A percentile compares a stretch with the other conserved stretches of the same genome.
These are phyloP conservation scores for Auricularia cornea DNA, from an alignment of 768 basidiomycete species.

Conservation along the genomic window DNA sequence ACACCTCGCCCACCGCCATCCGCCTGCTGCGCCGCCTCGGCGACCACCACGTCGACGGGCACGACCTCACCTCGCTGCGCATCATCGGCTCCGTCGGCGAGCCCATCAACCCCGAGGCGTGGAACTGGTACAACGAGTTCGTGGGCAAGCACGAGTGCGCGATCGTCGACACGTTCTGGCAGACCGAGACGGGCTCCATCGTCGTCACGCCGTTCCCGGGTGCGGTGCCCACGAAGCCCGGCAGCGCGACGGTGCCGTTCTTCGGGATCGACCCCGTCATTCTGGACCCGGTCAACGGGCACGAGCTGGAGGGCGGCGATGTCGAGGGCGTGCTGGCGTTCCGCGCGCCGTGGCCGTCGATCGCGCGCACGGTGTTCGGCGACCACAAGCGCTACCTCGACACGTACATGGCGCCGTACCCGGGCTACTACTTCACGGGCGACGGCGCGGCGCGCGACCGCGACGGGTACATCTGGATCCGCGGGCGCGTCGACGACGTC, in stretches of 20 bases:
- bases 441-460: constrained; percentile 92
- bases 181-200: constrained; percentile 97
- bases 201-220: constrained; percentile 94
- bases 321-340: constrained; percentile 89
- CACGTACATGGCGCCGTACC: constrained; percentile 79
- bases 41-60: constrained; percentile 70
- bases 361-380: constrained; percentile 84
- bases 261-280: constrained; percentile 88
- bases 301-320: constrained; percentile 66
- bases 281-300: constrained; percentile 73
- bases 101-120: constrained; percentile 98
- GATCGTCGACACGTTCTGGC: constrained; percentile 92
- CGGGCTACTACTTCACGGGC: constrained; percentile 92
- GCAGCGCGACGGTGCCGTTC: constrained; percentile 95
- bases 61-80: constrained; percentile 76
- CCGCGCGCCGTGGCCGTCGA: constrained; percentile 87
- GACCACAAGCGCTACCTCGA: constrained; percentile 85
- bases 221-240: constrained; percentile 92
- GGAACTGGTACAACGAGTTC: constrained; percentile 98
- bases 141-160: constrained; percentile 85
- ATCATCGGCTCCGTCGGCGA: constrained; percentile 93
- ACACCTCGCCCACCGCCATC: constrained; percentile 92
- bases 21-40: constrained; percentile 83
- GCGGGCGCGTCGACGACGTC: constrained; percentile 93
- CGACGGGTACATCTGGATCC: constrained; percentile 98